These are phyloP conservation scores for Aspergillus sp. DNA, from an alignment of 2,329 filamentous ascomycete species.

Conservation along the genomic window DNA sequence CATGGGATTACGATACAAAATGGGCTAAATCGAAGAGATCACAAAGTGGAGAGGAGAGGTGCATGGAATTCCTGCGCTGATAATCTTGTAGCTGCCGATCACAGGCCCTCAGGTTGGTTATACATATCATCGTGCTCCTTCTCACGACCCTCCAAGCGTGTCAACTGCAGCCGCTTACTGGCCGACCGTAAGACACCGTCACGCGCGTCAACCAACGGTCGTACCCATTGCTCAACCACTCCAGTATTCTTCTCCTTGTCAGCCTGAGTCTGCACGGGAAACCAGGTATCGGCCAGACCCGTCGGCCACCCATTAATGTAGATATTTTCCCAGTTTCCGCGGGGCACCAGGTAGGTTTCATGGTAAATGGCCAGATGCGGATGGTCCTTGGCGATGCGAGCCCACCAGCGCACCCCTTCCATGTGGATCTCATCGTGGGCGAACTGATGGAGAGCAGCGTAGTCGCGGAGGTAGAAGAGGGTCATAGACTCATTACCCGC, in stretches of 20 bases:
- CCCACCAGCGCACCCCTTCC: constrained; percentile 49
- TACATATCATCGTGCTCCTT: constrained; percentile 1
- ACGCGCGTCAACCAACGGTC: constrained; percentile 7
- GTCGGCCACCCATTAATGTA: constrained; percentile 43
- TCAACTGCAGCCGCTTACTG: constrained; percentile 4
- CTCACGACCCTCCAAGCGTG: constrained; percentile 4
- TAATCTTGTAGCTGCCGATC: too few species aligned
- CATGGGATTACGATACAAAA: too few species aligned
- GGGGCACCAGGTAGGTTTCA: constrained; percentile 46
- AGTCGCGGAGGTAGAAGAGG: constrained; percentile 46
- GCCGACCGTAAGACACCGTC: constrained; percentile 7
- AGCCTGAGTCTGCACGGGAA: background rate
- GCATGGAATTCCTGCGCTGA: too few species aligned
- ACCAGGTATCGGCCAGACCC: constrained; percentile 30
- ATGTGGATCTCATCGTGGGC: constrained; percentile 45
- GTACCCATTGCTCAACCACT: background rate
- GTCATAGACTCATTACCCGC: constrained; percentile 38
- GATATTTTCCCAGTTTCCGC: constrained; percentile 46
- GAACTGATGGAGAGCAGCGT: constrained; percentile 47
- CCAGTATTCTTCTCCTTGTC: background rate
- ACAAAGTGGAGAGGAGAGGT: too few species aligned
- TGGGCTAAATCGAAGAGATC: too few species aligned
- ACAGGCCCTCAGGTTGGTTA: background rate
- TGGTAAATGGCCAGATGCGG: constrained; percentile 49
- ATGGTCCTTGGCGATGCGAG: constrained; percentile 34